Conservation (phyloP, 306 rosid genomes). For the Quercus mongolica region DNA sequence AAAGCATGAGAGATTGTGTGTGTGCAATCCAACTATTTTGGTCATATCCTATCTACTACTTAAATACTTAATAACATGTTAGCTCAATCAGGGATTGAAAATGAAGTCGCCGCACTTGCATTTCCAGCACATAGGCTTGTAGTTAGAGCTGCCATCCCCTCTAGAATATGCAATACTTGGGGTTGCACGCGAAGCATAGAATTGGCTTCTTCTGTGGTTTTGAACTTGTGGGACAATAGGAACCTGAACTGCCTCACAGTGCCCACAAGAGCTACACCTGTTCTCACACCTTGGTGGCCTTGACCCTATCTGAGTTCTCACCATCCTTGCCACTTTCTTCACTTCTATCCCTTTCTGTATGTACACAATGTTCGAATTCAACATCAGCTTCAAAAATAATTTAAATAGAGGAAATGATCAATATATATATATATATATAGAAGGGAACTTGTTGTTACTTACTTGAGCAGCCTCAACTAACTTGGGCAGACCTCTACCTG, state of each 20-base stretch:
- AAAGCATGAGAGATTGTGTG: too few relatives aligned
- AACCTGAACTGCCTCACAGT: conserved; percentile 81
- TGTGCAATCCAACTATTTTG: not conserved
- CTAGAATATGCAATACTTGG: conserved; percentile 32
- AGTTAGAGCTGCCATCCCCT: conserved; percentile 61
- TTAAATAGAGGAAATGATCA: not conserved
- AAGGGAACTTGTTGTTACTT: not conserved
- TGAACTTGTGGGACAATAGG: conserved; percentile 45
- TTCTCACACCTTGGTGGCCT: conserved; percentile 67
- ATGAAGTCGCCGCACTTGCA: conserved; percentile 76
- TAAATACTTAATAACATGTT: not conserved
- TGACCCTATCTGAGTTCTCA: conserved; percentile 53
- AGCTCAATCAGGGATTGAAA: conserved; percentile 53
- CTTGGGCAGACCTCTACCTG: conserved; percentile 60
- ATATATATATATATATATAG: not conserved
- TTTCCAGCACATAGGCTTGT: conserved; percentile 86
- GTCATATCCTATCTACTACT: not conserved
- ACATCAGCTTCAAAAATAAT: not conserved
- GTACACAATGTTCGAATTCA: not conserved
- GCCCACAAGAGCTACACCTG: conserved; percentile 54
- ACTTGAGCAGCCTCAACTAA: conserved; percentile 34
- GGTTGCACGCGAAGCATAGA: conserved; percentile 2
- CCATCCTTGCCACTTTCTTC: conserved; percentile 14
- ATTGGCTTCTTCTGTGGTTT: conserved; percentile 25
- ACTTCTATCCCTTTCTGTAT: conserved; percentile 31